Evolutionary conservation across 106 monocot species (phyloP), one percentile per base, ranked within the genome.

Genomic region (Dendrobium huoshanense): DNA sequence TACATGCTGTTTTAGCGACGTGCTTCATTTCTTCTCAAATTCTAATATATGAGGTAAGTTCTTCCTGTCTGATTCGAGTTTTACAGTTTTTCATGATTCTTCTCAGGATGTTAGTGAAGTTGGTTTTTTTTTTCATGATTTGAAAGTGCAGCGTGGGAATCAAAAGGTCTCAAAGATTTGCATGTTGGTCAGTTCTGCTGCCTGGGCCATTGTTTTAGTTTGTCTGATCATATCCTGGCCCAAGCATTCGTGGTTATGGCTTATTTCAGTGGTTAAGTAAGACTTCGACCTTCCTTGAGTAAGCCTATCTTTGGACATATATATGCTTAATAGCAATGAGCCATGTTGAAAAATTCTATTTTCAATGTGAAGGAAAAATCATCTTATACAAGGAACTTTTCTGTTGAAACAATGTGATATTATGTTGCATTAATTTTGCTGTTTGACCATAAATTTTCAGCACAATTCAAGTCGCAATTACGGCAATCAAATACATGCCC

Each of bases 221-320:
- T 95, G 91, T 61, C 24, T 92, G 19, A 84, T 95, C 44, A 24
- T 91, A 18, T 89, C 98, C 20, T 99, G 85, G 83, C 88, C 91
- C 43, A 92, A 86, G 11, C 85, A 88, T 81, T 85, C 86, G 80
- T 99, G 98, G 98, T 90, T 99, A 75, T 99, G 98, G 98, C 95
- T 99, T 54, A 82, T 95, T 44, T 86, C 91, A n/a, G 80, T 86
- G 4, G 95, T 99, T 81, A 95, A 91, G 98, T 99, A 92, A 87
- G 88, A 37, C 37, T 37, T 37, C 37, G 37, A 37, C 37, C 37
- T 37, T 37, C 37, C 37, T 37, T 37, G 37, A 37, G 37, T 37
- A 37, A 37, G 37, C 37, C 37, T 37, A 37, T 37, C 37, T 37
- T 37, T 37, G 37, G 37, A 37, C 37, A 37, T 37, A 37, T 37